A percentile compares a stretch with the other conserved stretches of the same genome.
Conservation (phyloP, 2,329 filamentous ascomycete species). For the Xylaria digitata region DNA sequence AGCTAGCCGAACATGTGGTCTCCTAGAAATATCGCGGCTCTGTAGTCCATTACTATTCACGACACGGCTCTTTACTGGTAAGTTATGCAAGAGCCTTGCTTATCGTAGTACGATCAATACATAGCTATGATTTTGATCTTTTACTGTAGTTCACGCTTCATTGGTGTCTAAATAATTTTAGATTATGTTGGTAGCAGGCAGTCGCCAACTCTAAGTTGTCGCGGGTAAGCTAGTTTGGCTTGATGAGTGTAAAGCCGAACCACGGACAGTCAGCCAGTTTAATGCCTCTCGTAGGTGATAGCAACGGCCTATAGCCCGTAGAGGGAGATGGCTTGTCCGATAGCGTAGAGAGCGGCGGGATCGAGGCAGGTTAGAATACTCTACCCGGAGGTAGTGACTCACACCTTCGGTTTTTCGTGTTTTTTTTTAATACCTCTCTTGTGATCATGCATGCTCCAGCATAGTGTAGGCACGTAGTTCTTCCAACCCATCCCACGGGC, state of each 20-base stretch:
- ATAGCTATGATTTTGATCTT: background rate
- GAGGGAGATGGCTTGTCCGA: background rate
- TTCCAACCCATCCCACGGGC: constrained; percentile 14
- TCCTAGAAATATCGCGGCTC: background rate
- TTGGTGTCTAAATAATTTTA: background rate
- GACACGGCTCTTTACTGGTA: constrained; percentile 9
- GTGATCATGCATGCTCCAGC: background rate
- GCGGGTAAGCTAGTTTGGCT: background rate
- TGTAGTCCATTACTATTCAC: background rate
- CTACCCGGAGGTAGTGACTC: constrained; percentile 1
- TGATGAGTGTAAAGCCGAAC: constrained; percentile 10
- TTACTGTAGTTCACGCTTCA: background rate
- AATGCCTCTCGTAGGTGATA: background rate
- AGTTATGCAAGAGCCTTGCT: background rate
- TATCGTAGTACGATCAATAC: background rate
- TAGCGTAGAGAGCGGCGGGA: constrained; percentile 8
- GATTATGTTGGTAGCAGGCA: background rate
- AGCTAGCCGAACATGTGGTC: constrained; percentile 22
- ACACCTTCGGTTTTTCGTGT: background rate
- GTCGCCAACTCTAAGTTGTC: background rate
- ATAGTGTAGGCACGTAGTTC: constrained; percentile 2
- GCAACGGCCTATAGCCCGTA: background rate
- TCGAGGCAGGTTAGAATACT: background rate
- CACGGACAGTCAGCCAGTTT: constrained; percentile 16
- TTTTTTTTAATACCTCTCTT: background rate